Base-by-base conservation (phyloP, 2,329 filamentous ascomycete species). In the Diaporthe citriasiana region DNA sequence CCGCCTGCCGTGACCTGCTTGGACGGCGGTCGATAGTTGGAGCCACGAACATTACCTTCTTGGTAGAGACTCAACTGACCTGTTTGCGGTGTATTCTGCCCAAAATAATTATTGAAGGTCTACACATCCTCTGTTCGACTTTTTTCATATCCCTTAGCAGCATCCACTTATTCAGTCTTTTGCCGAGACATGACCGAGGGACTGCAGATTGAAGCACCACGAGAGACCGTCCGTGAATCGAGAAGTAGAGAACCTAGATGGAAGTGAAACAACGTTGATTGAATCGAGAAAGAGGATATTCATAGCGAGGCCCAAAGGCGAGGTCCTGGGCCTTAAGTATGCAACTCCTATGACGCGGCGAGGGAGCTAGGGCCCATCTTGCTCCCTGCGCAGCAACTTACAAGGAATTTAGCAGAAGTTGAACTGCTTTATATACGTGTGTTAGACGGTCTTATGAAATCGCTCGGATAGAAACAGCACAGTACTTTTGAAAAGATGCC, bases 151-250 rank as follows among this genome's bases (percentile, higher is more conserved):
- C 22, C 27, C 12, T 8, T 6, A 47, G 38, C 38, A 30, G 38
- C 17, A 33, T 22, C 27, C 17, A 22, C n/a, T 33, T 25, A 22
- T 10, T 63, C 17, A 8, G 59, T 22, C 17, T 33, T 27, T 33
- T 63, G 40, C 40, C 40, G 59, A 63, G 59, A 63, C 59, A 63
- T 47, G 40, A 15, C 59, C 40, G 40, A 63, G 40, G 25, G 19
- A 19, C 17, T n/a, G 4, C 40, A 6, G n/a, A 17, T 22, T 15
- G 17, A 47, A 13, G 8, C 2, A 9, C 40, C 10, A 12, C 25
- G 19, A 30, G 27, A n/a, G 7, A 12, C 4, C 17, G 2, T 13
- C 45, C 17, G 13, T 7, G 27, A 30, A 19, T 25, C 13, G 0
- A 38, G 55, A 33, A 17, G n/a, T 30, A n/a, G 2, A 30, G 8